Percentiles rank a stretch among this genome's conserved stretches.
phyloP scores from a whole-genome alignment of 768 basidiomycete species.

The Clathrus columnatus region DNA sequence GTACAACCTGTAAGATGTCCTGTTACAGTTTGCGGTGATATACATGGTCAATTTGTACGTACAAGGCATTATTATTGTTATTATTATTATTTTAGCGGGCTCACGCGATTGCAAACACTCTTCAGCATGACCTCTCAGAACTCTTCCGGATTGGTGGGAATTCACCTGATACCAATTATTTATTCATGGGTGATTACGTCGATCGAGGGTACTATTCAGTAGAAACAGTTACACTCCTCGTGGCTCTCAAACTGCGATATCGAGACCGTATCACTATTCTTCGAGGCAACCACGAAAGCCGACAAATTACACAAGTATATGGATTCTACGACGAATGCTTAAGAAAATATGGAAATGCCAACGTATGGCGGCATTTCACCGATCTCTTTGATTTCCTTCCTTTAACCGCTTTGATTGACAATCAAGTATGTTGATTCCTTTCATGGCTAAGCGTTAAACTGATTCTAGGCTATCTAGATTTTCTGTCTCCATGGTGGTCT shows the following conservation, averaged over 20 bases:
- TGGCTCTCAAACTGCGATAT: conserved; percentile 95
- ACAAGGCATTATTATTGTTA: conserved; percentile 10
- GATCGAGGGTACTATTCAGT: conserved; percentile 99
- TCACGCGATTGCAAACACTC: conserved; percentile 8
- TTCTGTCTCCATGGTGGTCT: conserved; percentile 97
- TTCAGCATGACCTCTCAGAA: conserved; percentile 97
- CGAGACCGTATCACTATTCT: conserved; percentile 97
- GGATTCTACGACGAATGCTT: conserved; percentile 99
- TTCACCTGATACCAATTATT: conserved; percentile 98
- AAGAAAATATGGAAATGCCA: conserved; percentile 99
- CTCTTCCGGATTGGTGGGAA: conserved; percentile 98
- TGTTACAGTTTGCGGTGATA: conserved; percentile 98
- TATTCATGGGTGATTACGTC: conserved; percentile 99
- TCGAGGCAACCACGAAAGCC: conserved; percentile 96
- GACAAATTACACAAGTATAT: conserved; percentile 99
- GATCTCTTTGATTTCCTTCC: conserved; percentile 98
- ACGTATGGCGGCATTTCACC: conserved; percentile 99
- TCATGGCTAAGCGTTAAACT: not conserved
- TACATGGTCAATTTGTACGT: conserved; percentile 99
- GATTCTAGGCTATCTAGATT: conserved; percentile 47
- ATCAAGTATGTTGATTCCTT: conserved; percentile 66
- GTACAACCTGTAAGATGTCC: conserved; percentile 98
- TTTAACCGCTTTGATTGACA: conserved; percentile 95
- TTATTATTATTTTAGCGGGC: not conserved
- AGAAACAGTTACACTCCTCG: conserved; percentile 95